Evolutionary conservation across 306 rosid species (phyloP), one percentile per base, ranked within the genome.

Genomic region (Hylodesmum podocarpum): DNA sequence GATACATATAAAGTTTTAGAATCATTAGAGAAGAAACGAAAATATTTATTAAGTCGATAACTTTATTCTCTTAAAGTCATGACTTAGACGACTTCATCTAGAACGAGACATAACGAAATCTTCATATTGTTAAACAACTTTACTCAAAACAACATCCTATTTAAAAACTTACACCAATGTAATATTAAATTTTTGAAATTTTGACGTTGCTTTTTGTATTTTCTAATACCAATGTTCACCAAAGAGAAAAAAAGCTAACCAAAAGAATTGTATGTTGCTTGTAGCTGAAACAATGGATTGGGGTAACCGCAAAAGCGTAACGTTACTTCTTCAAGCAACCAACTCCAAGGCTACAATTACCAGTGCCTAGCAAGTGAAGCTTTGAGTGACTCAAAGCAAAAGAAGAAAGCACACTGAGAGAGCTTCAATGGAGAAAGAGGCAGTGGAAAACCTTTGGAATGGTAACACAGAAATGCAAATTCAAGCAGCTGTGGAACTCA

Each of bases 221-320:
- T 7, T 31, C 66, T 13, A 46, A 69, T 36, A 75, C 66, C 66
- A 59, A 81, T 70, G 61, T 34, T 64, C 49, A 71, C 66, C 62
- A 67, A 80, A 47, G 79, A 55, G 84, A 58, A 72, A 75, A 80
- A 49, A 84, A 68, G 86, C 64, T 73, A 62, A 75, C 74, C 51
- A 74, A 84, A 81, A 79, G 84, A 86, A 73, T 75, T 63, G 76
- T 76, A 25, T 63, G 90, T 89, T 89, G 93, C 93, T 89, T 89
- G 76, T 59, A 43, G 81, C 79, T 87, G 87, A 89, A 87, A 89
- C 89, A 89, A 89, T 67, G 94, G 84, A 87, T 89, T 86, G 77
- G 58, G 73, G 77, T 59, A 74, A 75, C 82, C 70, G 54, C 75
- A 73, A 85, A 84, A 84, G 83, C 87, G 51, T 71, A 80, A 83